These are phyloP conservation scores for Infundibulicybe gibba DNA, from an alignment of 768 basidiomycete genomes.

Conservation along the genomic window DNA sequence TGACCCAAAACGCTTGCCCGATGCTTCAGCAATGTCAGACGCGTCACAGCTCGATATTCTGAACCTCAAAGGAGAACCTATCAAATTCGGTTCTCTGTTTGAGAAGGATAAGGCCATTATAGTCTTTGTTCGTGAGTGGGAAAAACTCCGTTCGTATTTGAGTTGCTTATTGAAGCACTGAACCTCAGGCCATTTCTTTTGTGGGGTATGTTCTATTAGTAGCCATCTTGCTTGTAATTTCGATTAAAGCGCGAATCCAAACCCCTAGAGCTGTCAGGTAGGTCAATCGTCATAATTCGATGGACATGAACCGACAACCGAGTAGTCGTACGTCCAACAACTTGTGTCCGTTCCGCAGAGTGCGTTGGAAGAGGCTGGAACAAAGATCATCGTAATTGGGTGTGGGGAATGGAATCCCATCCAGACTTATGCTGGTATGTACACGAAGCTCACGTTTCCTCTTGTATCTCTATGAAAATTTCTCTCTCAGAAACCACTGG, in stretches of 20 bases:
- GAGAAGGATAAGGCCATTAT: constrained; percentile 48
- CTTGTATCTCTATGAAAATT: neutral
- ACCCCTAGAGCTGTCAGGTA: constrained; percentile 40
- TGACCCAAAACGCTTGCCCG: constrained; percentile 23
- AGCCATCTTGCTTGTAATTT: neutral
- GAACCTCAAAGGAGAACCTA: constrained; percentile 40
- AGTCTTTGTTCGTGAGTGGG: constrained; percentile 53
- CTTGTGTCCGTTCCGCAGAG: constrained; percentile 38
- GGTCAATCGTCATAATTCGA: constrained; percentile 1
- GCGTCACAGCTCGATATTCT: constrained; percentile 38
- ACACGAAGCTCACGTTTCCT: too few relatives aligned
- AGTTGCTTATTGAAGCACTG: neutral
- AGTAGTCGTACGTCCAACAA: constrained; percentile 44
- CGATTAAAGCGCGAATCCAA: neutral
- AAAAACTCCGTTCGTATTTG: neutral
- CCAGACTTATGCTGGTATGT: constrained; percentile 41
- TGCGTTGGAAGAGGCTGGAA: constrained; percentile 33
- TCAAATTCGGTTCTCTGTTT: constrained; percentile 52
- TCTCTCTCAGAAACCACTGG: constrained; percentile 35
- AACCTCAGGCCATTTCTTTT: constrained; percentile 58
- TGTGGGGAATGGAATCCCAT: constrained; percentile 59
- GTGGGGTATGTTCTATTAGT: constrained; percentile 40
- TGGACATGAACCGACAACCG: neutral
- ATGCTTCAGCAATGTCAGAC: constrained; percentile 23
- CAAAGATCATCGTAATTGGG: constrained; percentile 49